These are phyloP conservation scores for Boletus insuetus DNA, from an alignment of 768 basidiomycete species.

Conservation along the genomic window DNA sequence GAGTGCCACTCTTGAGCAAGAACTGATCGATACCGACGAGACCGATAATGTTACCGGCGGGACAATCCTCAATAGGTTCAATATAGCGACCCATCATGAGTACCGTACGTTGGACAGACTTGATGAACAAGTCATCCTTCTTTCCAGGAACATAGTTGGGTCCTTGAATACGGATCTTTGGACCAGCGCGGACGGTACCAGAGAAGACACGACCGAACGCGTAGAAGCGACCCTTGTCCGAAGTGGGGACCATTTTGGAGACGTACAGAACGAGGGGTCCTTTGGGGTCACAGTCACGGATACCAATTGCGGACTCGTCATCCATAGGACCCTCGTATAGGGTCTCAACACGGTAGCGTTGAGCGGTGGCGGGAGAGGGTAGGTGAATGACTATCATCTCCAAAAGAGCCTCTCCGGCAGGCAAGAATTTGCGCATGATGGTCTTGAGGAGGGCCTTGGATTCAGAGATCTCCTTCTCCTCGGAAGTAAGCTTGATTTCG, in stretches of 20 bases:
- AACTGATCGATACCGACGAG: constrained; percentile 99
- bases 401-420: constrained; percentile 95
- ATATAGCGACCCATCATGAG: constrained; percentile 99
- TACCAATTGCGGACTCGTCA: constrained; percentile 97
- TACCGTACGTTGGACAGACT: constrained; percentile 97
- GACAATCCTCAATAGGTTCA: constrained; percentile 99
- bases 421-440: constrained; percentile 99
- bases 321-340: constrained; percentile 99
- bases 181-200: constrained; percentile 94
- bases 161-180: constrained; percentile 99
- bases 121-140: constrained; percentile 97
- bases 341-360: constrained; percentile 98
- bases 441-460: constrained; percentile 95
- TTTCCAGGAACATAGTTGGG: constrained; percentile 98
- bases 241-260: constrained; percentile 99
- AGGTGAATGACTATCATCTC: constrained; percentile 99
- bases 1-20: constrained; percentile 98
- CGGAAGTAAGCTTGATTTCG: constrained; percentile 81
- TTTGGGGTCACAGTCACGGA: constrained; percentile 96
- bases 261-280: constrained; percentile 97
- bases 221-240: constrained; percentile 99
- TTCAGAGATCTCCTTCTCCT: constrained; percentile 85
- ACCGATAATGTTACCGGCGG: constrained; percentile 97
- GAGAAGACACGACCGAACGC: constrained; percentile 99
- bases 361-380: constrained; percentile 95